These are phyloP conservation scores for Paulownia fortunei DNA, from an alignment of 257 asterid genomes.

Conservation along the genomic window DNA sequence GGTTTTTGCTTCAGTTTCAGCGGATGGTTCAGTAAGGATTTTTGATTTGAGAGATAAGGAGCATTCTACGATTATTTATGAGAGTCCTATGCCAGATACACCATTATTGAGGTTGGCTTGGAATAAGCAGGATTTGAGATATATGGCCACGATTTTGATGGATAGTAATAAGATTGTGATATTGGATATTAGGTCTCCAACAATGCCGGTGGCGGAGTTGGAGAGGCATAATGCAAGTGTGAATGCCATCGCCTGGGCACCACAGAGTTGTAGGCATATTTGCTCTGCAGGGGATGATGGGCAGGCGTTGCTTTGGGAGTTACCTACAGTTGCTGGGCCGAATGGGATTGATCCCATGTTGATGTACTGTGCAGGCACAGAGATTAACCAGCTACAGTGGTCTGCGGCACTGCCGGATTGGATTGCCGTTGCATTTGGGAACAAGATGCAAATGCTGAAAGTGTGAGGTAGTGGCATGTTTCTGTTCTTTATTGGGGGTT, in stretches of 20 bases:
- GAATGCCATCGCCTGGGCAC: conserved; percentile 94
- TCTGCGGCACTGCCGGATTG: conserved; percentile 80
- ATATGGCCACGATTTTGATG: conserved; percentile 91
- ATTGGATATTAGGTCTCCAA: conserved; percentile 81
- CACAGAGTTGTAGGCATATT: conserved; percentile 83
- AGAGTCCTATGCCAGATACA: conserved; percentile 79
- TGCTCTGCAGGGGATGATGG: conserved; percentile 95
- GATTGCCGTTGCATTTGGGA: conserved; percentile 87
- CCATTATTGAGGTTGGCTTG: conserved; percentile 89
- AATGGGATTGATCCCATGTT: conserved; percentile 90
- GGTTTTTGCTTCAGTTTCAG: conserved; percentile 84
- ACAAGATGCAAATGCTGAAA: conserved; percentile 87
- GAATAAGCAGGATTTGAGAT: conserved; percentile 97
- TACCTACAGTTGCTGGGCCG: conserved; percentile 91
- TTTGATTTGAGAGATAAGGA: conserved; percentile 93
- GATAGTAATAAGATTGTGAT: conserved; percentile 82
- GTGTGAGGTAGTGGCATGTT: conserved; percentile 52
- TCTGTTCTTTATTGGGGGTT: not conserved
- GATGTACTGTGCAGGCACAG: conserved; percentile 68
- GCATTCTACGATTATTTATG: conserved; percentile 89
- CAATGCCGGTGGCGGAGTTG: conserved; percentile 87
- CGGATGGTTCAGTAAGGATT: conserved; percentile 86
- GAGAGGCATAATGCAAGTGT: conserved; percentile 90
- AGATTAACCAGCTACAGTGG: conserved; percentile 96
- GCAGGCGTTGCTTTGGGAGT: conserved; percentile 88